A percentile compares a stretch with the other conserved stretches of the same genome.
Conservation (phyloP, 306 rosid genomes). For the peach (Prunus persica) region DNA sequence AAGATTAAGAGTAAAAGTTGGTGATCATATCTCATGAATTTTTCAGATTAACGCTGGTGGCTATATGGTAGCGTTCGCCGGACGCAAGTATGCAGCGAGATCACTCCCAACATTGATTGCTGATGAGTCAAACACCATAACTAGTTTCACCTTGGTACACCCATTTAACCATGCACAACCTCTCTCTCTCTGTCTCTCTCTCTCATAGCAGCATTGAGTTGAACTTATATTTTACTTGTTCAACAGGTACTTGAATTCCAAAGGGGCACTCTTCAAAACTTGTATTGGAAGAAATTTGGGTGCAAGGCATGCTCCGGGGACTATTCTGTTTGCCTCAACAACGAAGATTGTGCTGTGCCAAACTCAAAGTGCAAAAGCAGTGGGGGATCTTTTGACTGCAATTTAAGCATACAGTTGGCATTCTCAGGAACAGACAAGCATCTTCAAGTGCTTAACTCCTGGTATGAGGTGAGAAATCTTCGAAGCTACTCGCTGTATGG, state of each 20-base stretch:
- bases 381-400: slow-evolving; percentile 54
- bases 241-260: slow-evolving; percentile 75
- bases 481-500: slow-evolving; percentile 54
- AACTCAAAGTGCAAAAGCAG: slow-evolving; percentile 46
- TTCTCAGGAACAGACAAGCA: slow-evolving; percentile 90
- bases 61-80: slow-evolving; percentile 92
- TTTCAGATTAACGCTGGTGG: slow-evolving; percentile 44
- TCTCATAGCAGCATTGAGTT: neutral
- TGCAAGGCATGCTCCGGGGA: slow-evolving; percentile 54
- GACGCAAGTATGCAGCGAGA: slow-evolving; percentile 91
- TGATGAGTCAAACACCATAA: slow-evolving; percentile 53
- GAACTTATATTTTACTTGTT: slow-evolving; percentile 17
- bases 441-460: slow-evolving; percentile 70
- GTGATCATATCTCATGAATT: slow-evolving; percentile 7
- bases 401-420: slow-evolving; percentile 61
- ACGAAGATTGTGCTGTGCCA: slow-evolving; percentile 70
- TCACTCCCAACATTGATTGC: slow-evolving; percentile 64
- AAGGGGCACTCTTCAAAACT: slow-evolving; percentile 66
- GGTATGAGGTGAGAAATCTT: slow-evolving; percentile 77
- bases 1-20: neutral
- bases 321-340: slow-evolving; percentile 53
- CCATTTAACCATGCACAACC: neutral
- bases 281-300: slow-evolving; percentile 79
- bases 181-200: neutral
- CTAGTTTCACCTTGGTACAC: slow-evolving; percentile 80